Conservation (phyloP, 2,329 filamentous ascomycete genomes). For the Exophiala sp. region DNA sequence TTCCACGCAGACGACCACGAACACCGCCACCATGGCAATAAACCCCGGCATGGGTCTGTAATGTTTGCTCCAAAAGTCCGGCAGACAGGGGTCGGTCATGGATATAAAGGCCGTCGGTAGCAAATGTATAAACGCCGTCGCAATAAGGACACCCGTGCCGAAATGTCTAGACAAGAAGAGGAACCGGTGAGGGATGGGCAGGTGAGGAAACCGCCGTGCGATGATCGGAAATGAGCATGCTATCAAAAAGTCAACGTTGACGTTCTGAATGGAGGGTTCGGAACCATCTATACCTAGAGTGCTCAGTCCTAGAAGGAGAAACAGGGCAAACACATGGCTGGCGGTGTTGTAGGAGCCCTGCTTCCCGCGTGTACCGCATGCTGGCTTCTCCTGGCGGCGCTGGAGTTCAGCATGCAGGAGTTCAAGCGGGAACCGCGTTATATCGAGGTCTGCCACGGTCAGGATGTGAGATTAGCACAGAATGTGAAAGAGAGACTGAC, state of each 20-base stretch:
- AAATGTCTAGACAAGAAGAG: conserved; percentile 67
- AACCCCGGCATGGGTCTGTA: conserved; percentile 46
- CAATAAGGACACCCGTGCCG: conserved; percentile 77
- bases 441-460: conserved; percentile 10
- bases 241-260: conserved; percentile 32
- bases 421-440: conserved; percentile 23
- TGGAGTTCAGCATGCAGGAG: conserved; percentile 47
- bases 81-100: conserved; percentile 58
- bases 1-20: conserved; percentile 48
- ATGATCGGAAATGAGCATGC: conserved; percentile 63
- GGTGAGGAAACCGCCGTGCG: conserved; percentile 53
- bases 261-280: background rate
- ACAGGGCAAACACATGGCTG: conserved; percentile 61
- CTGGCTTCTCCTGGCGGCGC: conserved; percentile 47
- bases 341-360: conserved; percentile 54
- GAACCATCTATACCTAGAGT: conserved; percentile 45
- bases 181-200: conserved; percentile 54
- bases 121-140: conserved; percentile 76
- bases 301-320: conserved; percentile 59
- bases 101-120: conserved; percentile 63
- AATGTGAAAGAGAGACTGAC: too few relatives aligned
- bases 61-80: conserved; percentile 41
- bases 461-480: too few relatives aligned
- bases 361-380: conserved; percentile 43
- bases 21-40: conserved; percentile 43